Evolutionary conservation across 768 basidiomycete genomes (phyloP), one percentile per base, ranked within the genome.

Genomic region (Trametes elegans): DNA sequence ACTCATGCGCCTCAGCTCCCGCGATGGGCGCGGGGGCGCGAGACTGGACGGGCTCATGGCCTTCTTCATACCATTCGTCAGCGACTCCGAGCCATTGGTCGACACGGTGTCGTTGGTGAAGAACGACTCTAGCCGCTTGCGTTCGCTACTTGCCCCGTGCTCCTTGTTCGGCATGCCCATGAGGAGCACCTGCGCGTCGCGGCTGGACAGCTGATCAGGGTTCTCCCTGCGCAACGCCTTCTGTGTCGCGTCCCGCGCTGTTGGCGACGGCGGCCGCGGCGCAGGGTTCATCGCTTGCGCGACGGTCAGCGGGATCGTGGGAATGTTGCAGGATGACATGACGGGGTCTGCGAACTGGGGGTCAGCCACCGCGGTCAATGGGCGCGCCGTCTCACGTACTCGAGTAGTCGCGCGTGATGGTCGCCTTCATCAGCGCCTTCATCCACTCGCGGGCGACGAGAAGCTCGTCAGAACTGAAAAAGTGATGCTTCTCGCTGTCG

Each of bases 341-440:
- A 98, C 95, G 23, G 94, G 90, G 65, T 87, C 96, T 94, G 64
- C 28, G 45, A 41, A 49, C 28, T 35, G 32, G 27, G 35, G 13
- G 48, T 66, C 35, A 71, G 64, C 39, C 47, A 53, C 14, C 7
- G 28, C 41, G 32, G 40, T 23, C 42, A 54, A 38, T 24, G 32
- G 27, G 28, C 31, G 13, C 6, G 24, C 16, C 7, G 41, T 28
- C n/a, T 31, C 46, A 34, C 87, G 34, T 64, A 95, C 93, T 88
- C 8, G 87, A 81, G 67, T 95, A 98, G 68, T 98, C 97, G 52
- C 97, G 77, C 8, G 83, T 87, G 62, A 99, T 99, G 11, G 96
- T 98, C 2, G 96, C 93, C 69, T 98, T 99, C 93, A 98, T 98
- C 62, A 99, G 83, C 7, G 95, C 93, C 74, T 98, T 99, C 97